These are phyloP conservation scores for Kodamaea nitidulidarum DNA, from an alignment of 805 yeast species.

Conservation along the genomic window DNA sequence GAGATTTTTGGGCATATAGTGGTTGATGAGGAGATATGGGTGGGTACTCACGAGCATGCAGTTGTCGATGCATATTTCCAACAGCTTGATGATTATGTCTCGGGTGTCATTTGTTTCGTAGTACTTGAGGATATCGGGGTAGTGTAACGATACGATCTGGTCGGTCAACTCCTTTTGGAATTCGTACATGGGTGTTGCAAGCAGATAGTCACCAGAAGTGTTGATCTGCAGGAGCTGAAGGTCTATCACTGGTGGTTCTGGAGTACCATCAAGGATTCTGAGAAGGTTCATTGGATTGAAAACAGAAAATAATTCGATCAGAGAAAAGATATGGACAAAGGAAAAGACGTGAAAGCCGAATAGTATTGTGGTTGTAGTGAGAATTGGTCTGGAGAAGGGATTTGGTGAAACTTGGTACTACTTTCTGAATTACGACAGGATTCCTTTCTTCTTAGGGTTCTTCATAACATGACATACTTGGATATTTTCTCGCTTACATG, in stretches of 20 bases:
- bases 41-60: constrained; percentile 81
- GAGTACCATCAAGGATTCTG: constrained; percentile 74
- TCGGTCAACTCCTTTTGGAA: constrained; percentile 87
- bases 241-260: constrained; percentile 75
- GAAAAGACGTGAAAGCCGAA: too few species aligned
- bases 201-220: constrained; percentile 59
- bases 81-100: constrained; percentile 64
- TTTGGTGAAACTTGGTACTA: too few species aligned
- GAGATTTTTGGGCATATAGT: constrained; percentile 78
- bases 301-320: too few species aligned
- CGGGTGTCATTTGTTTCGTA: constrained; percentile 58
- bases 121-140: constrained; percentile 82
- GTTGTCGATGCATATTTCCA: constrained; percentile 70
- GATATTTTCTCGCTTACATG: too few species aligned
- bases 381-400: too few species aligned
- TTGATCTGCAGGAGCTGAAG: constrained; percentile 43
- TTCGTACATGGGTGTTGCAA: constrained; percentile 80
- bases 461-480: too few species aligned
- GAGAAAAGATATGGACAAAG: too few species aligned
- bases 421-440: too few species aligned
- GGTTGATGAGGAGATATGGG: constrained; percentile 81
- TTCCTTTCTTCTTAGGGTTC: too few species aligned
- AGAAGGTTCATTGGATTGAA: constrained; percentile 66
- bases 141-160: constrained; percentile 87
- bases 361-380: too few species aligned